A percentile compares a stretch with the other conserved stretches of the same genome.
Conservation (phyloP, 2,329 filamentous ascomycete genomes). For the Penicillium sp. region DNA sequence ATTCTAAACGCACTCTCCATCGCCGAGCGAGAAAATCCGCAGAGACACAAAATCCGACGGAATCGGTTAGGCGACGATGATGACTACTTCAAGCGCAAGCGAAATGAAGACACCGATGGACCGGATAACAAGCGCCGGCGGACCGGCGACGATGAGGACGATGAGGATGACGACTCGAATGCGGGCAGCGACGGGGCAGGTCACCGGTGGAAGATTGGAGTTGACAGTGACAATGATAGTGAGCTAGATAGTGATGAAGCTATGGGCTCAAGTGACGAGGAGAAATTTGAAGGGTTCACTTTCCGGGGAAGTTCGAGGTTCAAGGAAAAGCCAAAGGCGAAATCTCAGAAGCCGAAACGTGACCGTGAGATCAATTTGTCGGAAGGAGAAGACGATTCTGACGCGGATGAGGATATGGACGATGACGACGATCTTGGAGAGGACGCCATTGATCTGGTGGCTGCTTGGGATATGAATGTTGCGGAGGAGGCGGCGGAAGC, state of each 20-base stretch:
- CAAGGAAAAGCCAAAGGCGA: constrained; percentile 42
- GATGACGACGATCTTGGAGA: constrained; percentile 67
- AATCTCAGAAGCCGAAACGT: constrained; percentile 29
- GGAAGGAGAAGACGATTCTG: constrained; percentile 55
- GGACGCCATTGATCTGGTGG: constrained; percentile 66
- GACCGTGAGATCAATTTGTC: constrained; percentile 53
- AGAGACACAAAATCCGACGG: constrained; percentile 58
- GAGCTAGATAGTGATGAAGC: constrained; percentile 79
- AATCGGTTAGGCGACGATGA: constrained; percentile 65
- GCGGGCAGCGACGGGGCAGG: constrained; percentile 84
- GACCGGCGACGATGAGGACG: constrained; percentile 42
- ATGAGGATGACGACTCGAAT: constrained; percentile 62
- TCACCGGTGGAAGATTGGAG: constrained; percentile 82
- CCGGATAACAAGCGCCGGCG: constrained; percentile 52
- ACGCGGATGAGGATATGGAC: constrained; percentile 47
- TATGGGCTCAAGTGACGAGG: constrained; percentile 86
- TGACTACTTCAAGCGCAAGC: constrained; percentile 50
- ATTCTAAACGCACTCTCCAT: constrained; percentile 68
- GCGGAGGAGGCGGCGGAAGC: constrained; percentile 48
- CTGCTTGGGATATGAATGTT: constrained; percentile 62
- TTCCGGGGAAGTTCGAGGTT: constrained; percentile 64
- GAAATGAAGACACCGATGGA: constrained; percentile 45
- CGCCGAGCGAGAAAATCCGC: constrained; percentile 62
- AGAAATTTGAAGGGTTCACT: constrained; percentile 77
- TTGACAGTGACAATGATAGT: constrained; percentile 69